These are phyloP conservation scores for Ganoderma multipileum DNA, from an alignment of 1,284 basidiomycete species.

Conservation along the genomic window DNA sequence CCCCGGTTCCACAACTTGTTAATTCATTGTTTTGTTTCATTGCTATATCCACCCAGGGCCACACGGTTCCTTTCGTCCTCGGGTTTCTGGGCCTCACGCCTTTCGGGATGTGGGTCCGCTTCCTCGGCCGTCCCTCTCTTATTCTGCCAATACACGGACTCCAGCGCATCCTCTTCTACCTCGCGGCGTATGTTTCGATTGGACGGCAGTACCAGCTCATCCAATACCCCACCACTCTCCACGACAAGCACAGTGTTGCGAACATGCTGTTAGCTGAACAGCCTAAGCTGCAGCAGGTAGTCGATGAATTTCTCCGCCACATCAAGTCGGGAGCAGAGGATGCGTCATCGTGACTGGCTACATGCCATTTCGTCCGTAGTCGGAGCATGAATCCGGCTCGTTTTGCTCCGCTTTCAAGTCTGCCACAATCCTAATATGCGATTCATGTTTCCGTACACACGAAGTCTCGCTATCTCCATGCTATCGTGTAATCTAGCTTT, in stretches of 20 bases:
- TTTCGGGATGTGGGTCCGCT: neutral
- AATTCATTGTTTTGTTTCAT: no score
- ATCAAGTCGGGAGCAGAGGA: neutral
- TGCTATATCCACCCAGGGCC: neutral
- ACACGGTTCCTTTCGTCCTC: neutral
- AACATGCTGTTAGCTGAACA: neutral
- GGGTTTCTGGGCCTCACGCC: neutral
- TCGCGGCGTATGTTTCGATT: neutral
- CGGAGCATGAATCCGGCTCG: neutral
- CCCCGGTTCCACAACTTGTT: no score
- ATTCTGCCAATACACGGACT: neutral
- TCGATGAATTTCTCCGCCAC: neutral
- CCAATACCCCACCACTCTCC: neutral
- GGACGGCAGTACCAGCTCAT: neutral
- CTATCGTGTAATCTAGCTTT: neutral
- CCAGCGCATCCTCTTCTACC: neutral
- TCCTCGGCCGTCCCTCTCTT: neutral
- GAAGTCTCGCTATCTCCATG: neutral
- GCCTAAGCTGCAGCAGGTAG: neutral
- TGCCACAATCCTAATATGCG: no score
- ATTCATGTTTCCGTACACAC: no score
- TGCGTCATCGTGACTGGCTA: neutral
- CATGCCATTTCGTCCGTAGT: neutral
- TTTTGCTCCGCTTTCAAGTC: neutral
- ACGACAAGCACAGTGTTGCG: neutral